These are phyloP conservation scores for Rhynchosporium secalis DNA, from an alignment of 2,329 filamentous ascomycete species.

Conservation along the genomic window DNA sequence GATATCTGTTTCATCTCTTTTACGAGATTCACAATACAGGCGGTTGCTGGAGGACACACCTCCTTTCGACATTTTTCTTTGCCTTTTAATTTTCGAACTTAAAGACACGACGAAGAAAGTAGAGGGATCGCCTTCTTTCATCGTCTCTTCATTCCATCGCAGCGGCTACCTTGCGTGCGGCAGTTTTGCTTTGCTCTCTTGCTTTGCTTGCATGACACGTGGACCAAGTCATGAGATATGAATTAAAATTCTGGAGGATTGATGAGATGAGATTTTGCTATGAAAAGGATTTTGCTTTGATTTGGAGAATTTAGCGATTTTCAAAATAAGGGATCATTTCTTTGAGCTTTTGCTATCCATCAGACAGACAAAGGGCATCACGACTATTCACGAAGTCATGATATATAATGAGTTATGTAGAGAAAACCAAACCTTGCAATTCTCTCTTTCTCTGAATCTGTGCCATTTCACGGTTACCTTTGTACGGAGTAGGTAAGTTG, in stretches of 20 bases:
- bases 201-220: neutral
- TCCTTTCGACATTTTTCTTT: too few relatives aligned
- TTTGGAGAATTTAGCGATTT: neutral
- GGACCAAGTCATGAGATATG: conserved; percentile 1
- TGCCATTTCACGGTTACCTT: too few relatives aligned
- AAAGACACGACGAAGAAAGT: neutral
- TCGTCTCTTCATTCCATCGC: neutral
- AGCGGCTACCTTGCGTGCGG: neutral
- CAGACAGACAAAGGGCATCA: neutral
- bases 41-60: neutral
- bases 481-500: too few relatives aligned
- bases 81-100: neutral
- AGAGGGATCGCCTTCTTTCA: neutral
- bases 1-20: neutral
- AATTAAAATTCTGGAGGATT: neutral
- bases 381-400: conserved; percentile 2
- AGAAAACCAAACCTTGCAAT: neutral
- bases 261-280: conserved; percentile 1
- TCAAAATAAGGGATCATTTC: neutral
- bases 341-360: conserved; percentile 3
- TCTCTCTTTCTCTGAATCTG: too few relatives aligned
- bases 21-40: too few relatives aligned
- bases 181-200: neutral
- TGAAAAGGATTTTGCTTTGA: neutral
- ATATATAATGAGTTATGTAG: conserved; percentile 1